Percentiles rank a stretch among this genome's conserved stretches.
phyloP scores from a whole-genome alignment of 768 basidiomycete species.

The Filobasidium wieringae region DNA sequence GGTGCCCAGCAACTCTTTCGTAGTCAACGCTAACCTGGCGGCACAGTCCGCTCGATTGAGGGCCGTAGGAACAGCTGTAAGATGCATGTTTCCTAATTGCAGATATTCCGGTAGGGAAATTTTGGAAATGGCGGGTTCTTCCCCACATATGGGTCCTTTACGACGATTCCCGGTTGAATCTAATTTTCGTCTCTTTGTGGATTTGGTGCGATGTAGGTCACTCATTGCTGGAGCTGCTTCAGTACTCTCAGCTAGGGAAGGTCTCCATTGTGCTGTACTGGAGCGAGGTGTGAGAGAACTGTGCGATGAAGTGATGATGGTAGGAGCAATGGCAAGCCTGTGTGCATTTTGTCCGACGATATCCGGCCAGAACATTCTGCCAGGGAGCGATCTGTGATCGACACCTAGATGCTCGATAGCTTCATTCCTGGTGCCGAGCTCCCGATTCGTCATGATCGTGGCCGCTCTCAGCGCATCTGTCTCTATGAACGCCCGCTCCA shows the following conservation, averaged over 20 bases:
- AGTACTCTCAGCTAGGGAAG: neutral
- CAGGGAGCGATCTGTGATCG: too few relatives aligned
- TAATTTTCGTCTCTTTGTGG: neutral
- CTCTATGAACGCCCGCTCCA: neutral
- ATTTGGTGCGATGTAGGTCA: neutral
- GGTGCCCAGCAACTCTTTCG: neutral
- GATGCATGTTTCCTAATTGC: neutral
- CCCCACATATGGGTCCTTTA: neutral
- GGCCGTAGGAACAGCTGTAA: slow-evolving; percentile 8
- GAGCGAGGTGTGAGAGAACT: neutral
- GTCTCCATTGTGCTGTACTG: neutral
- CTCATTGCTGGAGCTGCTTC: neutral
- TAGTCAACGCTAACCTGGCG: slow-evolving; percentile 3
- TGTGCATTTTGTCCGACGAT: neutral
- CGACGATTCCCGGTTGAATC: neutral
- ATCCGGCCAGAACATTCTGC: neutral
- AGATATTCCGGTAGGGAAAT: slow-evolving; percentile 10
- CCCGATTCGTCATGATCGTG: neutral
- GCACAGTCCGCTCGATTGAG: slow-evolving; percentile 13
- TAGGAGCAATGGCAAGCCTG: neutral
- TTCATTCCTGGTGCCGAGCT: neutral
- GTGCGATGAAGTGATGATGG: neutral
- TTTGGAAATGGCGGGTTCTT: neutral
- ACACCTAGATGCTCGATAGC: neutral
- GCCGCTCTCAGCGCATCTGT: neutral